These are phyloP conservation scores for Ceratobasidium sp. DNA, from an alignment of 1,284 basidiomycete genomes.

Conservation along the genomic window DNA sequence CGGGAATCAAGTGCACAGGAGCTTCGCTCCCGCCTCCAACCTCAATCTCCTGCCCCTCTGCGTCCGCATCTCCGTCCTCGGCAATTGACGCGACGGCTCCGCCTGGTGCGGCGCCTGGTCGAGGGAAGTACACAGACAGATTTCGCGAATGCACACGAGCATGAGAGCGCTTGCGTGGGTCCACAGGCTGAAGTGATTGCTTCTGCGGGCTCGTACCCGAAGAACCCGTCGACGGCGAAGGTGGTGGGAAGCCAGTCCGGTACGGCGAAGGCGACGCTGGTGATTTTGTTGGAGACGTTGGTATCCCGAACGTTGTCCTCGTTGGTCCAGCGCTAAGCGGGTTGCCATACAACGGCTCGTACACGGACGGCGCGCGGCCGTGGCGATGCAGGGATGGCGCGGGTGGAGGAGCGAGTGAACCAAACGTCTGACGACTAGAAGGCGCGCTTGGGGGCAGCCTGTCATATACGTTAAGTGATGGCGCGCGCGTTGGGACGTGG, in stretches of 20 bases:
- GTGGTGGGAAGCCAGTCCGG: slow-evolving; percentile 57
- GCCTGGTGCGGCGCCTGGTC: slow-evolving; percentile 68
- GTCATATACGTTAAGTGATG: slow-evolving; percentile 15
- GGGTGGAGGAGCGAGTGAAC: slow-evolving; percentile 48
- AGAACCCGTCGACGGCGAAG: slow-evolving; percentile 55
- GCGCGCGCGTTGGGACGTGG: slow-evolving; percentile 49
- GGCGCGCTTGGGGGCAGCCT: slow-evolving; percentile 33
- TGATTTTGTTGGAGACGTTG: slow-evolving; percentile 32
- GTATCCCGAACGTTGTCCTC: slow-evolving; percentile 20
- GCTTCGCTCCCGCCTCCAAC: slow-evolving; percentile 62
- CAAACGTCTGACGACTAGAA: slow-evolving; percentile 41
- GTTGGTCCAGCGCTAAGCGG: slow-evolving; percentile 33
- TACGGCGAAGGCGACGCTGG: slow-evolving; percentile 26
- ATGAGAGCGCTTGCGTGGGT: slow-evolving; percentile 68
- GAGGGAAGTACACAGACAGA: slow-evolving; percentile 90
- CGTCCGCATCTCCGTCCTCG: slow-evolving; percentile 68
- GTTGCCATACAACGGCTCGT: slow-evolving; percentile 40
- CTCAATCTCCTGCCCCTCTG: slow-evolving; percentile 64
- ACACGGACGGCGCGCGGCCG: slow-evolving; percentile 34
- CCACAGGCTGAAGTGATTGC: slow-evolving; percentile 51
- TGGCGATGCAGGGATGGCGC: slow-evolving; percentile 31
- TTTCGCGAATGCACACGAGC: slow-evolving; percentile 89
- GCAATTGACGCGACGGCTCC: slow-evolving; percentile 66
- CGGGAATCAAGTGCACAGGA: slow-evolving; percentile 61
- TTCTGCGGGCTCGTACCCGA: slow-evolving; percentile 50